Evolutionary conservation across 2,329 filamentous ascomycete genomes (phyloP), one percentile per base, ranked within the genome.

Genomic region (Ascomycota sp.): DNA sequence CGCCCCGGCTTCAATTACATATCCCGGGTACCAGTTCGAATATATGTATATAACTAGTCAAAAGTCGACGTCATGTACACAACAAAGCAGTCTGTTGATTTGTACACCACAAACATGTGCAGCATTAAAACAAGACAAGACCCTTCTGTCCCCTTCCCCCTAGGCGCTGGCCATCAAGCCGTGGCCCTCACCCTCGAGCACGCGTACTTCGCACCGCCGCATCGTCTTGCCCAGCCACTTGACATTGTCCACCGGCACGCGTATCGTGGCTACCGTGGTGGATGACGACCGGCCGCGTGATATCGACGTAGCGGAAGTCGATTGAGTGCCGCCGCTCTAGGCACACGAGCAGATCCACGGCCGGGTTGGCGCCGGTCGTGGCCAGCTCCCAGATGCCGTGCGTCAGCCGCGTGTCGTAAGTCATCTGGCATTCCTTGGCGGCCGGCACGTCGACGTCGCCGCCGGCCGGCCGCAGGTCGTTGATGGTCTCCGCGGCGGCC

Each of bases 91-190:
- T n/a, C n/a, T n/a, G n/a, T n/a, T n/a, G n/a, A n/a, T n/a, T n/a
- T n/a, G n/a, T n/a, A n/a, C n/a, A n/a, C n/a, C n/a, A n/a, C n/a
- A n/a, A n/a, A n/a, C n/a, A n/a, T n/a, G n/a, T n/a, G n/a, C n/a
- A n/a, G n/a, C n/a, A n/a, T n/a, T n/a, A n/a, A n/a, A n/a, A n/a
- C n/a, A n/a, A n/a, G n/a, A n/a, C n/a, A n/a, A n/a, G n/a, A n/a
- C n/a, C n/a, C n/a, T n/a, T n/a, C n/a, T n/a, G n/a, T n/a, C n/a
- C n/a, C n/a, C n/a, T n/a, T n/a, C n/a, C n/a, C n/a, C n/a, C n/a
- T n/a, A n/a, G n/a, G 89, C 85, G 40, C 77, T 91, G 1, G 89
- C 89, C 89, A 98, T 98, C 17, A 98, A 58, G 0, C 89, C 86
- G 46, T 98, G 89, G 3, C 85, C 82, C 50, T 98, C 86, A 5